Percentiles rank a stretch among this genome's conserved stretches.
Conservation (phyloP, 2,329 filamentous ascomycete species). For the Aspergillus floridensis region DNA sequence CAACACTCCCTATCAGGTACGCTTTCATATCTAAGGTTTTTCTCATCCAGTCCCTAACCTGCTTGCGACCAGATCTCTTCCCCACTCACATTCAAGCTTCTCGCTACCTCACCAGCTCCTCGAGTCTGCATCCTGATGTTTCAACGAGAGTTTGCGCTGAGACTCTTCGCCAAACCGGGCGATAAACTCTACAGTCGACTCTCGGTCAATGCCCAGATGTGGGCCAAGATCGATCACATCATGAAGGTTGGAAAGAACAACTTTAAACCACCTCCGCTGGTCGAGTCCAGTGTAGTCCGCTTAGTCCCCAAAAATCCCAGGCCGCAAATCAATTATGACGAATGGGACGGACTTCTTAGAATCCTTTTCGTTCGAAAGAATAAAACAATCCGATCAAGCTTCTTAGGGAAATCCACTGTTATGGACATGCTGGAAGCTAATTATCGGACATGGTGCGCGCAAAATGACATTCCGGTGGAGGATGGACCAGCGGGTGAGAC, state of each 20-base stretch:
- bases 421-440: conserved; percentile 81
- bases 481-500: conserved; percentile 52
- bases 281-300: conserved; percentile 86
- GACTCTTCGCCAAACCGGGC: conserved; percentile 81
- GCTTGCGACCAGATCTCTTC: conserved; percentile 67
- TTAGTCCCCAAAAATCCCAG: conserved; percentile 83
- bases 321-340: conserved; percentile 86
- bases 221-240: conserved; percentile 67
- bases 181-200: conserved; percentile 89
- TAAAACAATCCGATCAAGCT: conserved; percentile 78
- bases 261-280: conserved; percentile 90
- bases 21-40: conserved; percentile 6
- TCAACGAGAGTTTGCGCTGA: conserved; percentile 89
- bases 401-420: conserved; percentile 76
- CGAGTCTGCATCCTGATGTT: conserved; percentile 82
- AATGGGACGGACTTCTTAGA: conserved; percentile 87
- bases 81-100: conserved; percentile 85
- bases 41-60: conserved; percentile 9
- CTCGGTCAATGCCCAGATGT: conserved; percentile 92
- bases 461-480: conserved; percentile 76
- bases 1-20: conserved; percentile 69
- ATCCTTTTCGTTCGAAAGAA: conserved; percentile 87
- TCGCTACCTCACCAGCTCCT: conserved; percentile 77
- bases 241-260: conserved; percentile 97
- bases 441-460: conserved; percentile 84